These are phyloP conservation scores for Xerocomus brunneocitrinus DNA, from an alignment of 768 basidiomycete genomes.

Conservation along the genomic window DNA sequence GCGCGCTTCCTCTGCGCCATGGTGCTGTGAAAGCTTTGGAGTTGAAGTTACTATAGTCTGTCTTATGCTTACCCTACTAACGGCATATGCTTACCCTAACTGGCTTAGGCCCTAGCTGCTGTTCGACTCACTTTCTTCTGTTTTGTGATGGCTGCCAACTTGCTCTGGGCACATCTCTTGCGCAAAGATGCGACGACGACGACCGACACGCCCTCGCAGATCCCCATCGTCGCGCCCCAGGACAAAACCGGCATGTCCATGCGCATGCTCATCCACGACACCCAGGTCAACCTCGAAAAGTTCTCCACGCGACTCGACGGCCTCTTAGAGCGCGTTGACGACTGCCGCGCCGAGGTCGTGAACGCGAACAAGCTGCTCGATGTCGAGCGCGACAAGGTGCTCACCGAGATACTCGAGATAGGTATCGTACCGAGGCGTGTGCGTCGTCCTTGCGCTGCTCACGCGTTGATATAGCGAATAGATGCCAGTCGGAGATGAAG, in stretches of 20 bases:
- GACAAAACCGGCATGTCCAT: slow-evolving; percentile 69
- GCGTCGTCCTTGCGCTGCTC: background rate
- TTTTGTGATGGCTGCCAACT: slow-evolving; percentile 10
- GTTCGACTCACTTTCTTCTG: too few species aligned
- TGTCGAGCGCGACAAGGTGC: slow-evolving; percentile 51
- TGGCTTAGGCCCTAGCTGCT: too few species aligned
- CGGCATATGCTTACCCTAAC: too few species aligned
- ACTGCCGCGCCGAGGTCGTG: slow-evolving; percentile 49
- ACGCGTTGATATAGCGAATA: slow-evolving; percentile 44
- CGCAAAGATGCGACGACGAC: slow-evolving; percentile 36
- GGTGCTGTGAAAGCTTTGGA: slow-evolving; percentile 26
- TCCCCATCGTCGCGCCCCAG: slow-evolving; percentile 42
- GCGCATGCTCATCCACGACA: slow-evolving; percentile 69
- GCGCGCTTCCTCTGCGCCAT: slow-evolving; percentile 47
- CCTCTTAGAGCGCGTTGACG: slow-evolving; percentile 48
- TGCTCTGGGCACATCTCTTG: slow-evolving; percentile 54
- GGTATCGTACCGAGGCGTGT: background rate
- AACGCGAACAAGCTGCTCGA: slow-evolving; percentile 55
- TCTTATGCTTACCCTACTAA: too few species aligned
- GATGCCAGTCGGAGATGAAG: slow-evolving; percentile 59
- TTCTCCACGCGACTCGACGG: slow-evolving; percentile 55
- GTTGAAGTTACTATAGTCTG: background rate
- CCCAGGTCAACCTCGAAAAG: slow-evolving; percentile 64
- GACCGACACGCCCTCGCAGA: slow-evolving; percentile 18
- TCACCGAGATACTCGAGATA: slow-evolving; percentile 41